Evolutionary conservation across 2,329 filamentous ascomycete genomes (phyloP), one percentile per base, ranked within the genome.

Genomic region (Cladophialophora yegresii): DNA sequence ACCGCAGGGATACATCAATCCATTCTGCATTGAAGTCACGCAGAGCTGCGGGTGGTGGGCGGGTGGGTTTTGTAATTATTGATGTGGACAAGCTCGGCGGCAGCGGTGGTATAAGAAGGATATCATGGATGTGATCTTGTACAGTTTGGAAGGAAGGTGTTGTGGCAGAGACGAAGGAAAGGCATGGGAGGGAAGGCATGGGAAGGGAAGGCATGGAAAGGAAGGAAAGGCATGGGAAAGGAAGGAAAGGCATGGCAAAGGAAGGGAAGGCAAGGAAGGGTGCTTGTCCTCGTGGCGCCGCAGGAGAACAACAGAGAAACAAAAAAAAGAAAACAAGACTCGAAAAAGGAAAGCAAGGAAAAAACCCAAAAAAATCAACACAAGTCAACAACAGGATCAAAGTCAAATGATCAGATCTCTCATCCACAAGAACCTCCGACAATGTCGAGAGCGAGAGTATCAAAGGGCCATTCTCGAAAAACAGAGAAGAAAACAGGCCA

Each of bases 381-480:
- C 26, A 28, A 28, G 6, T 28, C 26, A 57, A 23, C 55, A 33
- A 49, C 20, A 50, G 20, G 32, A 55, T 32, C 23, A 43, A 36
- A n/a, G 36, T 43, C 36, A 43, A 43, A 43, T n/a, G 36, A 43
- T 43, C 36, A 43, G 36, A 50, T 26, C 47, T 26, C 47, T 50
- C 47, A 50, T 16, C n/a, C 47, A 50, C 47, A 50, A 50, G 47
- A 50, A 50, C 33, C 32, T 40, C 32, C 16, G 28, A 26, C 16
- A 40, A 50, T 28, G 47, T 50, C 47, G 20, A 28, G 47, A 50
- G 47, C 20, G 47, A 50, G 47, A 50, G 23, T 4, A 50, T 50
- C 47, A 43, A 43, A 43, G 16, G 16, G 16, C 10, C 8, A 50
- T 26, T 50, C 47, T 43, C 36, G 7, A 50, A 50, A n/a, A 47